Evolutionary conservation across 768 basidiomycete species (phyloP).

Genomic region (Boletus rubescentipes): DNA sequence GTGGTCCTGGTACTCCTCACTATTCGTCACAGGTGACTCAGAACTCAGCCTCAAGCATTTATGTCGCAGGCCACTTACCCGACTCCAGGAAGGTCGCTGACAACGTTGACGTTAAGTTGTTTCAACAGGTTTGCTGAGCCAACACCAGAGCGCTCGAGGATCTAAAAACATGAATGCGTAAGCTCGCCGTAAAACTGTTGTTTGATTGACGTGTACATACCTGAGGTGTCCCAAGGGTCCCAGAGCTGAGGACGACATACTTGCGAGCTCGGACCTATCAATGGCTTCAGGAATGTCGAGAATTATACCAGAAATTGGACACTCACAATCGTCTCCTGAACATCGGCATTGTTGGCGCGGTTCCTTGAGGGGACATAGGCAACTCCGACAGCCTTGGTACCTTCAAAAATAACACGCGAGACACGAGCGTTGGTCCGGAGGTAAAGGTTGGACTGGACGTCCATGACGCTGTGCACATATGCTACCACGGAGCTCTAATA

Average conservation of each 20-base stretch:
- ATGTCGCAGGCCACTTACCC: constrained; percentile 42
- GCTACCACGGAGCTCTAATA: constrained; percentile 33
- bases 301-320: not conserved
- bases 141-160: constrained; percentile 72
- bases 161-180: constrained; percentile 32
- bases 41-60: not conserved
- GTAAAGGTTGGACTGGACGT: constrained; percentile 64
- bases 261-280: constrained; percentile 54
- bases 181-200: not conserved
- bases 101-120: constrained; percentile 57
- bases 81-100: constrained; percentile 70
- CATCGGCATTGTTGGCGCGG: constrained; percentile 48
- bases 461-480: constrained; percentile 72
- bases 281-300: not conserved
- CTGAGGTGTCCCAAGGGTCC: constrained; percentile 68
- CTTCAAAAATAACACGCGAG: constrained; percentile 70
- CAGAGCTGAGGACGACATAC: constrained; percentile 62
- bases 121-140: constrained; percentile 54
- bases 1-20: constrained; percentile 73
- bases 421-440: constrained; percentile 67
- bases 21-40: constrained; percentile 19
- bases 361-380: constrained; percentile 67
- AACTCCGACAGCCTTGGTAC: constrained; percentile 68
- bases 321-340: constrained; percentile 56
- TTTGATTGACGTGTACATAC: constrained; percentile 8